Evolutionary conservation across 2,329 filamentous ascomycete genomes (phyloP), one percentile per base, ranked within the genome.

Genomic region (Colletotrichum simmondsii): DNA sequence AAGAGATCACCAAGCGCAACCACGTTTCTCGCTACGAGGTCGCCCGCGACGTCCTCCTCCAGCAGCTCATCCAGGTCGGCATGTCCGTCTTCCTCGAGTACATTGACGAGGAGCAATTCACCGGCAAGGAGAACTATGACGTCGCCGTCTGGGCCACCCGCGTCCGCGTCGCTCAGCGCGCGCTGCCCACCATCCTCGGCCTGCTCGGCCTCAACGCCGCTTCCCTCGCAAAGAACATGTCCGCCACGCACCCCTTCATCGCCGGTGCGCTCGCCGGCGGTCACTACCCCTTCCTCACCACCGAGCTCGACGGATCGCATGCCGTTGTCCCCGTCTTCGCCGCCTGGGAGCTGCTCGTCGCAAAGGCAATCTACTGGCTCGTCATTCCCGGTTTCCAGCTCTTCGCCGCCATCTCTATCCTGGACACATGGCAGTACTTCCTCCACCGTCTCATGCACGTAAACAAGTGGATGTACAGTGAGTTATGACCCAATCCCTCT

Each of bases 401-500:
- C 80, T 84, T 90, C 71, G 79, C 94, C 62, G 97, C 92, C 28
- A 89, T 96, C 73, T 85, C 90, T 75, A 87, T 97, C 76, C 90
- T 98, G 77, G 97, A 99, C 84, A 97, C 95, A 57, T 99, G 97
- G 97, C 96, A 99, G 82, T 99, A 99, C 85, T 98, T 98, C 84
- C 89, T 96, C 78, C 97, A 99, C 84, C 94, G 97, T 52, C 90
- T 93, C 71, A 99, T 99, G 97, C 97, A 99, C 84, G 88, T 97
- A 86, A 98, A 98, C 86, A 95, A 94, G 83, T 98, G 94, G 94
- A 89, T 99, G 77, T 98, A 98, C 87, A 93, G 94, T 97, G 87
- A 83, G 93, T 89, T 71, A 52, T 22, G 28, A 37, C n/a, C 49
- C 16, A 35, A 30, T 90, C 92, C 19, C 42, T 93, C 19, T 19